Percentiles rank a stretch among this genome's conserved stretches.
Evolutionary conservation across 495 filamentous ascomycete genomes (phyloP).

Genomic region (Hyaloscypha finlandica): DNA sequence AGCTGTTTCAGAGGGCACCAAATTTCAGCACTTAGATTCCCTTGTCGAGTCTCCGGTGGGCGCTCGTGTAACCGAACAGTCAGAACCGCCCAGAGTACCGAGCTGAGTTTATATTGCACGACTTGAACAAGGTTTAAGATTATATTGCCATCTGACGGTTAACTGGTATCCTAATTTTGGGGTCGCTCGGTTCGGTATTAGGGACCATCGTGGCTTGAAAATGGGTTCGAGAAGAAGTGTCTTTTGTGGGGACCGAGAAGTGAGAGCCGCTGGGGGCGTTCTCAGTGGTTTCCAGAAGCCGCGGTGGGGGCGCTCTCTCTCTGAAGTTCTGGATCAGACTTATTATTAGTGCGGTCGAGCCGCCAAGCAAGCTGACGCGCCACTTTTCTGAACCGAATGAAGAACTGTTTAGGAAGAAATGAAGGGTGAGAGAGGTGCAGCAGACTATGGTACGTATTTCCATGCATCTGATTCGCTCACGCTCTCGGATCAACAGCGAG

Average conservation of each 20-base stretch:
- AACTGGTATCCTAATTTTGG: no score
- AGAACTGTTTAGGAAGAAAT: not conserved
- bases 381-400: not conserved
- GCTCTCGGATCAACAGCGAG: not conserved
- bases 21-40: conserved; percentile 14
- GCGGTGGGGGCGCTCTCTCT: no score
- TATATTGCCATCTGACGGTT: no score
- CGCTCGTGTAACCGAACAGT: not conserved
- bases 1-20: not conserved
- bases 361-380: not conserved
- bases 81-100: not conserved
- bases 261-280: no score
- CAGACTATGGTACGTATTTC: not conserved
- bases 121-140: no score
- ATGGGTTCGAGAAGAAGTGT: no score
- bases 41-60: conserved; percentile 4
- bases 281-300: no score
- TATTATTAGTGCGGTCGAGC: no score
- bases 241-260: no score
- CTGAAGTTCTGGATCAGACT: no score
- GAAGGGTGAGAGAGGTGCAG: not conserved
- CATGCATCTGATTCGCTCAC: not conserved
- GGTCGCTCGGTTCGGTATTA: no score
- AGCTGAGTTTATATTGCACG: conserved; percentile 1
- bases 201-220: not conserved